These are phyloP conservation scores for Cryptomeria japonica DNA, from an alignment of 75 land plant genomes.

Conservation along the genomic window DNA sequence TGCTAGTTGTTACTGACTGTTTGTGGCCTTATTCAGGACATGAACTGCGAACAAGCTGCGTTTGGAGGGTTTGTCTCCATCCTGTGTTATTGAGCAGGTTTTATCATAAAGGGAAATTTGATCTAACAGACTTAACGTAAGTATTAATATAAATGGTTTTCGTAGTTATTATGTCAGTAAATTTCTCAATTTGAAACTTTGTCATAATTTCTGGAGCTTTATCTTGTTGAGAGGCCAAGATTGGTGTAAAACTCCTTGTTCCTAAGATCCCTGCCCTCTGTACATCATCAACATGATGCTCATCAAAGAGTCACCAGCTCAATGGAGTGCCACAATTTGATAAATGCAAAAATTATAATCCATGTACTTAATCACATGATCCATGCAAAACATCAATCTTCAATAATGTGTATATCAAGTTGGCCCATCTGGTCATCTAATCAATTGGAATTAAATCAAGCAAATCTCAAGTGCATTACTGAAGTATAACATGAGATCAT, in stretches of 20 bases:
- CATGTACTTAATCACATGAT: too few species aligned
- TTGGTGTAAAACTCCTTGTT: too few species aligned
- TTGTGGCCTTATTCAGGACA: neutral
- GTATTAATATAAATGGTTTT: neutral
- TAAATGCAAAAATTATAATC: too few species aligned
- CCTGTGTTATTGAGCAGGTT: neutral
- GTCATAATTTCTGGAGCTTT: neutral
- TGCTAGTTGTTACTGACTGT: neutral
- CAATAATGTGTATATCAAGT: neutral
- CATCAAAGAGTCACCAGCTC: too few species aligned
- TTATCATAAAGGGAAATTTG: neutral
- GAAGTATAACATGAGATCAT: too few species aligned
- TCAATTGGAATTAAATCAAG: neutral
- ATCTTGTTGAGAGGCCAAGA: too few species aligned
- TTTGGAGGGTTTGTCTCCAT: neutral
- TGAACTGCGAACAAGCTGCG: neutral
- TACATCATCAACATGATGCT: too few species aligned
- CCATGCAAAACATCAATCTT: too few species aligned
- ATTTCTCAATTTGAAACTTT: neutral
- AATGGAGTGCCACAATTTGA: too few species aligned
- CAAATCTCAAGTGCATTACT: neutral
- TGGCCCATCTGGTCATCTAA: neutral
- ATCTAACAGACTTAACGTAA: neutral
- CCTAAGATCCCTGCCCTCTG: too few species aligned
- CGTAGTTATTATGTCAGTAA: neutral